Conservation (phyloP, 176 grass and related monocot species). For the Bonia amplexicaulis region DNA sequence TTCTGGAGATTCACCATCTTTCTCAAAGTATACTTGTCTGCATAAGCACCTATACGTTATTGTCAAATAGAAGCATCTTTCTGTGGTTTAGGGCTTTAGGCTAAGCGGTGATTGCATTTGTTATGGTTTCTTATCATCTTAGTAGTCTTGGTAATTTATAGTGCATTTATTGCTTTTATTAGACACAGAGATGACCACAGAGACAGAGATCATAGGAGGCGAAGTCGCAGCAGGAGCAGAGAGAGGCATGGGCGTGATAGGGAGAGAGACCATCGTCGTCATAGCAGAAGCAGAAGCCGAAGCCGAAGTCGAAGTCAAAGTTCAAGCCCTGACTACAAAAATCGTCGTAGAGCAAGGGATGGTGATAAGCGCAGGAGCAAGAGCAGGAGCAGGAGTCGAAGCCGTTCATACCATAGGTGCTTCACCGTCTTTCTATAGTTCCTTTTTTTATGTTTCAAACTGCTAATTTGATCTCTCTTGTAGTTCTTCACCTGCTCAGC, state of each 20-base stretch:
- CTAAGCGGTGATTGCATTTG: neutral
- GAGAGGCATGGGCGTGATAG: conserved; percentile 48
- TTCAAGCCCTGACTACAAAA: conserved; percentile 27
- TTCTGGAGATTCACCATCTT: neutral
- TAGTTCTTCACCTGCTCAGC: conserved; percentile 63
- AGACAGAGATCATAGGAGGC: conserved; percentile 47
- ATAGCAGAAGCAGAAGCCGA: conserved; percentile 22
- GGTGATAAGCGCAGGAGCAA: conserved; percentile 19
- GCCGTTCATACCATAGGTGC: conserved; percentile 49
- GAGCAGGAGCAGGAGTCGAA: conserved; percentile 27
- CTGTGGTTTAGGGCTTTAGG: neutral
- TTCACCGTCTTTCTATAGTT: neutral
- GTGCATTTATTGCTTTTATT: conserved; percentile 17
- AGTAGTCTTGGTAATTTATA: neutral
- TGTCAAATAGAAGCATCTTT: neutral
- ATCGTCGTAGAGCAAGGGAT: conserved; percentile 5
- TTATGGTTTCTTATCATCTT: neutral
- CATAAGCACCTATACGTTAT: neutral
- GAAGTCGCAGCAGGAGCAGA: conserved; percentile 51
- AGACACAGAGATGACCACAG: conserved; percentile 42
- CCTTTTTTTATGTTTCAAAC: neutral
- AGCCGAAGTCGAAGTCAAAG: conserved; percentile 19
- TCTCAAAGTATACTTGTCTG: neutral
- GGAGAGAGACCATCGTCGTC: conserved; percentile 48
- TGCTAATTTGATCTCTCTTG: neutral